Percentiles rank a stretch among this genome's conserved stretches.
Evolutionary conservation across 768 basidiomycete genomes (phyloP).

Genomic region (Rhizopogon vulgaris): DNA sequence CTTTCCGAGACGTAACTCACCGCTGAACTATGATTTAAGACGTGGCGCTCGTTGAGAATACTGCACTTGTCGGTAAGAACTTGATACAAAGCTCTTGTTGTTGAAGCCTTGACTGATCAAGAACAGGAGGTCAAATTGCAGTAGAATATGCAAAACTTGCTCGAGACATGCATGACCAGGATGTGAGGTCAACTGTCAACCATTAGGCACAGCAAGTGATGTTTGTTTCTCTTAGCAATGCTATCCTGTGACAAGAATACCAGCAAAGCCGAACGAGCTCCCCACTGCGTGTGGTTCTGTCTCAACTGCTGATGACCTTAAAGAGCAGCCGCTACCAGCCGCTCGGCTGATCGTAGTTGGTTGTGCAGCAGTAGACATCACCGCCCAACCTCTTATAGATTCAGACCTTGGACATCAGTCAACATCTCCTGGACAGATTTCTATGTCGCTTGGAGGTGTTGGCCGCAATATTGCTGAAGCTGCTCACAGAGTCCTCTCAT

Average conservation of each 20-base stretch:
- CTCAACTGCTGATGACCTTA: background rate
- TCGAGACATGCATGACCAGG: constrained; percentile 12
- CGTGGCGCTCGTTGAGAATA: constrained; percentile 85
- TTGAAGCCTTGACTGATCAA: background rate
- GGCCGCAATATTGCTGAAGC: constrained; percentile 95
- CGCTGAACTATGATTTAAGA: constrained; percentile 38
- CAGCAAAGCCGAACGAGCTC: background rate
- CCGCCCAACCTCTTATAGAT: constrained; percentile 41
- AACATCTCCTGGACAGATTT: constrained; percentile 75
- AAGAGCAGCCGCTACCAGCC: background rate
- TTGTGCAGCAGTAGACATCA: constrained; percentile 86
- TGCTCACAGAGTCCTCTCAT: constrained; percentile 56
- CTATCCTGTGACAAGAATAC: constrained; percentile 1
- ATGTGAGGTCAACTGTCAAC: constrained; percentile 9
- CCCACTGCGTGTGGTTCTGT: background rate
- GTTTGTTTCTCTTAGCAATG: constrained; percentile 1
- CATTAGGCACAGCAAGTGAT: background rate
- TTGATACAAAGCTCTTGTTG: background rate
- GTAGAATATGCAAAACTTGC: constrained; percentile 59
- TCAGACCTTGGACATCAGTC: constrained; percentile 44
- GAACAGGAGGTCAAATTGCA: constrained; percentile 71
- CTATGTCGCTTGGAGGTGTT: constrained; percentile 79
- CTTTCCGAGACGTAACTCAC: background rate
- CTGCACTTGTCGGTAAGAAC: constrained; percentile 70
- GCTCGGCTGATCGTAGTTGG: constrained; percentile 67